These are phyloP conservation scores for Lycium barbarum DNA, from an alignment of 257 asterid genomes.

Conservation along the genomic window DNA sequence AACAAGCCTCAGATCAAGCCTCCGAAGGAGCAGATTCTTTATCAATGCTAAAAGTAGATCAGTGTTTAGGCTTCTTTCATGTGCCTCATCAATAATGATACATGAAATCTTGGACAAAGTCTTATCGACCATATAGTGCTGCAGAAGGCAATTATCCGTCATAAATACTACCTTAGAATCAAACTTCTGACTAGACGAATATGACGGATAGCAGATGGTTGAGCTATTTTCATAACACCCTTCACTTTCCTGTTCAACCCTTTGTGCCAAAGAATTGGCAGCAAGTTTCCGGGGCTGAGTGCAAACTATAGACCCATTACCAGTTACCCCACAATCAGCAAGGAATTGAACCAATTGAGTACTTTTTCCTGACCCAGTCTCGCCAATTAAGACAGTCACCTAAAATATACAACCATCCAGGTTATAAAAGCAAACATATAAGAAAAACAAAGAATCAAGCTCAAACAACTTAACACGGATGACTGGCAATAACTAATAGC, in stretches of 20 bases:
- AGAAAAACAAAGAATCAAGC: not conserved
- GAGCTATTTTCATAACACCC: constrained; percentile 66
- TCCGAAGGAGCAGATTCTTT: constrained; percentile 68
- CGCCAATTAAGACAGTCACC: constrained; percentile 81
- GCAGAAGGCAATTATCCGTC: constrained; percentile 91
- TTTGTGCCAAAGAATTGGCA: constrained; percentile 74
- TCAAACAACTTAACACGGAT: not conserved
- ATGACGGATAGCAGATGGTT: constrained; percentile 58
- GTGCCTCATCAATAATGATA: constrained; percentile 94
- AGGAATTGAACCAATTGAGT: constrained; percentile 94
- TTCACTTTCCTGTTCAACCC: constrained; percentile 81
- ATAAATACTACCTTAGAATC: constrained; percentile 65
- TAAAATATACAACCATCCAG: constrained; percentile 31
- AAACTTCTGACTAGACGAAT: constrained; percentile 60
- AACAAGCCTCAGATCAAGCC: constrained; percentile 75
- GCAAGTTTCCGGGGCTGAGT: constrained; percentile 98
- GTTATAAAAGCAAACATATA: not conserved
- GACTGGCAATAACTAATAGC: not conserved
- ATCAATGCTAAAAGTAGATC: constrained; percentile 88
- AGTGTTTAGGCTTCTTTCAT: constrained; percentile 93
- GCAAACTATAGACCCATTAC: constrained; percentile 65
- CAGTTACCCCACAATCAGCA: constrained; percentile 70
- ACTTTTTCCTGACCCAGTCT: constrained; percentile 99
- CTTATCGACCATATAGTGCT: constrained; percentile 76
- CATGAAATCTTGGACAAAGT: constrained; percentile 68